Base-by-base conservation (phyloP, 2,329 filamentous ascomycete species). In the Tothia fuscella region DNA sequence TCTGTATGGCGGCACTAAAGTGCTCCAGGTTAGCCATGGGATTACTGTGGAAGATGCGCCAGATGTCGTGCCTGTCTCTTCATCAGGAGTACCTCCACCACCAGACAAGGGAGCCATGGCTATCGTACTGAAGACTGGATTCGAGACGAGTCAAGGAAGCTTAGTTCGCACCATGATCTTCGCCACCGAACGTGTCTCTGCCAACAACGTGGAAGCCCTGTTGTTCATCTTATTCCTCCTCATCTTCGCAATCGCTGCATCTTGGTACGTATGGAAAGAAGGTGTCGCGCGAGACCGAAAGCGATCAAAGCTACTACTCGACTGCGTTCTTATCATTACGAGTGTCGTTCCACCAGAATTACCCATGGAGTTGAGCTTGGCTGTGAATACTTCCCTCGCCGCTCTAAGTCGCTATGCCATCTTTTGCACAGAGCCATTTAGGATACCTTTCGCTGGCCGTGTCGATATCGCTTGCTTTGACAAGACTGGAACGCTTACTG, bases 141-240 rank as follows among this genome's bases (percentile, higher is more conserved):
- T 98, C 55, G 93, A 98, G 65, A 98, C 91, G 9, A 96, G 89
- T 43, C 93, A 98, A 64, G 91, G 91, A 48, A 95, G 87, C 62
- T 75, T 98, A 46, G 91, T 98, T 46, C 83, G 91, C 48, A 98
- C 91, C 51, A 98, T 98, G 91, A 98, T 98, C 56, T 98, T 94
- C 68, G 95, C 93, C 1, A 98, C 91, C 2, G 91, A 98, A 63
- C 86, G 89, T 50, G 89, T 98, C 19, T 96, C 89, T n/a, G 91
- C 91, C 52, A 95, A 95, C 66, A 96, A 98, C 56, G 80, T 80
- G 33, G 91, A 98, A 64, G 91, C 91, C 2, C 67, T 98, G n/a
- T 72, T 93, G 47, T 98, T 98, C 68, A 98, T 98, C 50, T 72
- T 98, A 46, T 98, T 98, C 72, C 74, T 98, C 21, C 75, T 94